Evolutionary conservation across 2,329 filamentous ascomycete genomes (phyloP).

Genomic region (Fusarium ramigenum): DNA sequence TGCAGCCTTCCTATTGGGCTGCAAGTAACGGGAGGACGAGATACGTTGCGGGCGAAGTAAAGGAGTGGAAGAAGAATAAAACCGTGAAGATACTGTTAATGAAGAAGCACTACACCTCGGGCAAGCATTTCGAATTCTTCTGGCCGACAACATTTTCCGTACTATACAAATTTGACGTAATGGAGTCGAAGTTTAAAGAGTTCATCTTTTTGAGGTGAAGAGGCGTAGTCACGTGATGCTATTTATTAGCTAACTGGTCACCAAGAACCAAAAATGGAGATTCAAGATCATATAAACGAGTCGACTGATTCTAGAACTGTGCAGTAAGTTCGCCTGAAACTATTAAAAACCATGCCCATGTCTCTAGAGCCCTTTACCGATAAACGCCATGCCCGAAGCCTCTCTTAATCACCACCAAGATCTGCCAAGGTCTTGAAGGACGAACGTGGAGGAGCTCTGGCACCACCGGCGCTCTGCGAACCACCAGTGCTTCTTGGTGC

Average conservation of each 20-base stretch:
- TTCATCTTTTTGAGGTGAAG: no score
- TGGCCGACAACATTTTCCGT: slow-evolving; percentile 49
- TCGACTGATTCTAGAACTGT: not conserved
- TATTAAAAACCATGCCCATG: not conserved
- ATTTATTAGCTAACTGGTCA: not conserved
- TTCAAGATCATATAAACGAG: not conserved
- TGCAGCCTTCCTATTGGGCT: slow-evolving; percentile 42
- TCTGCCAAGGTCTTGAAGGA: slow-evolving; percentile 65
- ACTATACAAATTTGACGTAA: slow-evolving; percentile 25
- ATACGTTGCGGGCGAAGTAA: slow-evolving; percentile 26
- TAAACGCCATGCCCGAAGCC: not conserved
- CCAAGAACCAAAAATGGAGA: not conserved
- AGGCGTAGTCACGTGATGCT: slow-evolving; percentile 43
- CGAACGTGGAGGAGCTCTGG: slow-evolving; percentile 47
- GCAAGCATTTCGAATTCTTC: slow-evolving; percentile 47
- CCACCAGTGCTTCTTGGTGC: slow-evolving; percentile 41
- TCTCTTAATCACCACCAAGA: slow-evolving; percentile 49
- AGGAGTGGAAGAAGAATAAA: slow-evolving; percentile 19
- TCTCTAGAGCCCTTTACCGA: not conserved
- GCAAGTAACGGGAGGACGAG: slow-evolving; percentile 24
- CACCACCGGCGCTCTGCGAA: slow-evolving; percentile 34
- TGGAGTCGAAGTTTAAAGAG: slow-evolving; percentile 8
- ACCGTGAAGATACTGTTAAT: slow-evolving; percentile 18
- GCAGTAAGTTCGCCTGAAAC: not conserved
- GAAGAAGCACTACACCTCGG: slow-evolving; percentile 40